Percentiles rank a stretch among this genome's conserved stretches.
phyloP scores from a whole-genome alignment of 1,284 basidiomycete genomes.

The Cystobasidium sp. region DNA sequence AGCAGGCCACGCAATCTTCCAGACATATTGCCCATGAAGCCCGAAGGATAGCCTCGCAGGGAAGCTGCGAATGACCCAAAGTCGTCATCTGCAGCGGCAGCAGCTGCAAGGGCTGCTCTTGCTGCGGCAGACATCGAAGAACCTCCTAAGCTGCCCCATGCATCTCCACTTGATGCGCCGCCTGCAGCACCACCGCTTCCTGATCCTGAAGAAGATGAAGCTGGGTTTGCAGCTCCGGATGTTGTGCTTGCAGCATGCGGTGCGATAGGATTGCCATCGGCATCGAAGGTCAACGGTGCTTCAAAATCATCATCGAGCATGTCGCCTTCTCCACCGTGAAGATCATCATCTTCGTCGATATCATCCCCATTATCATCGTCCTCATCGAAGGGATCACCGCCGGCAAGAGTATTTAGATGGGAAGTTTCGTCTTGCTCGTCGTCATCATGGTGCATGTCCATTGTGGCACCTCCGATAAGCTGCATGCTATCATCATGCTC shows the following conservation, averaged over 20 bases:
- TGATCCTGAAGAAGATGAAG: not conserved
- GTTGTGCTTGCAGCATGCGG: not conserved
- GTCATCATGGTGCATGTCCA: constrained; percentile 26
- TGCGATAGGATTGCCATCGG: constrained; percentile 44
- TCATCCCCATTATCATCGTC: constrained; percentile 54
- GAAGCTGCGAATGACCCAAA: constrained; percentile 48
- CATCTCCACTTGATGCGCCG: constrained; percentile 12
- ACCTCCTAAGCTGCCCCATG: not conserved
- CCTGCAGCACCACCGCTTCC: not conserved
- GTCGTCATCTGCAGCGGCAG: constrained; percentile 44
- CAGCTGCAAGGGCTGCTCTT: constrained; percentile 4
- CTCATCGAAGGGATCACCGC: constrained; percentile 45
- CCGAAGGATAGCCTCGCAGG: constrained; percentile 66
- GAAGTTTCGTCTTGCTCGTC: constrained; percentile 21
- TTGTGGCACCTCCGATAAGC: constrained; percentile 17
- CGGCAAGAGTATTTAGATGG: not conserved
- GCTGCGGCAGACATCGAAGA: constrained; percentile 23
- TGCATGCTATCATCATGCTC: constrained; percentile 52
- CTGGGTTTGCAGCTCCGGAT: not conserved
- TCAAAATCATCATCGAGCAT: constrained; percentile 47
- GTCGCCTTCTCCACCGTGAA: constrained; percentile 44
- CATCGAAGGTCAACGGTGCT: constrained; percentile 47
- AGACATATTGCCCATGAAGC: constrained; percentile 86
- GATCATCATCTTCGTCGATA: constrained; percentile 62
- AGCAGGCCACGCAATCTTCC: constrained; percentile 85